These are phyloP conservation scores for Tolypocladium tundrense DNA, from an alignment of 2,329 filamentous ascomycete genomes.

Conservation along the genomic window DNA sequence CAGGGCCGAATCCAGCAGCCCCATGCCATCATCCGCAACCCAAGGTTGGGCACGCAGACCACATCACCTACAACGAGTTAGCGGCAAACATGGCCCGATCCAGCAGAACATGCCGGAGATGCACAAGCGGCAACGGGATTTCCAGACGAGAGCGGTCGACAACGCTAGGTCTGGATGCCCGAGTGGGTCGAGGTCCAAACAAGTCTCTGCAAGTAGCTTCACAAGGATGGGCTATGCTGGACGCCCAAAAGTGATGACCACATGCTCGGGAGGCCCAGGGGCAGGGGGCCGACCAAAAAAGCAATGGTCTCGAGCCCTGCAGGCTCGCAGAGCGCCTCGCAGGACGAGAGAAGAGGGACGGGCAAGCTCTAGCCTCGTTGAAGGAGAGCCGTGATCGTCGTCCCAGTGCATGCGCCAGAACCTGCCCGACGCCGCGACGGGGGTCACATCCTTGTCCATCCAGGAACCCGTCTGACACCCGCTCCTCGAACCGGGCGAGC, in stretches of 20 bases:
- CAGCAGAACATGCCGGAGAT: conserved; percentile 6
- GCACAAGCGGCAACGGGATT: conserved; percentile 8
- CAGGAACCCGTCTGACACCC: background rate
- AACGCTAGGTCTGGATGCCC: conserved; percentile 1
- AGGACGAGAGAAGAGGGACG: background rate
- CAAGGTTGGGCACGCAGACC: background rate
- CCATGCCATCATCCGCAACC: background rate
- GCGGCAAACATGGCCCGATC: conserved; percentile 3
- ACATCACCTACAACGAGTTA: background rate
- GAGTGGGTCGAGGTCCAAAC: conserved; percentile 5
- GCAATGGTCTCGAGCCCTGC: conserved; percentile 4
- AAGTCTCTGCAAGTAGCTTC: conserved; percentile 1
- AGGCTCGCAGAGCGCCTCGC: background rate
- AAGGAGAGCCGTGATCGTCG: background rate
- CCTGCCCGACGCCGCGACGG: background rate
- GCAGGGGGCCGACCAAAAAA: conserved; percentile 2
- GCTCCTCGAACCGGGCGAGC: background rate
- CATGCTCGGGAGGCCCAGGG: conserved; percentile 1
- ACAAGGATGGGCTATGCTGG: conserved; percentile 1
- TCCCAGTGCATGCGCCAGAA: background rate
- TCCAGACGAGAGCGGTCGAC: conserved; percentile 10
- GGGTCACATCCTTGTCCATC: background rate
- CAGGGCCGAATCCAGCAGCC: background rate
- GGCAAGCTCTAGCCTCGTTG: background rate
- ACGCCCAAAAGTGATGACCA: conserved; percentile 3